Base-by-base conservation (phyloP, 106 monocot genomes). In the Acanthochlamys bracteata region DNA sequence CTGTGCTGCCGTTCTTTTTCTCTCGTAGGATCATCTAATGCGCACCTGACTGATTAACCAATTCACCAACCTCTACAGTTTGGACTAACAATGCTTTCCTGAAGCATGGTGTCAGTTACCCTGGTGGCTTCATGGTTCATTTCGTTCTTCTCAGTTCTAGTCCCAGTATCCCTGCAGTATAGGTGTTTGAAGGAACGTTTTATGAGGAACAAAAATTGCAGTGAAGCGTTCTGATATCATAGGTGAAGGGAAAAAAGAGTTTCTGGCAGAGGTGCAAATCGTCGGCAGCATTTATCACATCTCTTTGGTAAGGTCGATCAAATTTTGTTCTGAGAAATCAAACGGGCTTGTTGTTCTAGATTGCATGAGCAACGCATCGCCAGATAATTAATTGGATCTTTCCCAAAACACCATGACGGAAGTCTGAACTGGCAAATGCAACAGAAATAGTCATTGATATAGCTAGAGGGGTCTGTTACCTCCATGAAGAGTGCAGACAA, bases 151-250 rank as follows among this genome's bases (percentile, higher is more conserved):
- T n/a, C n/a, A n/a, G n/a, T n/a, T n/a, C n/a, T n/a, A n/a, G n/a
- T n/a, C n/a, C n/a, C n/a, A n/a, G n/a, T n/a, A n/a, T n/a, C n/a
- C n/a, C n/a, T n/a, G n/a, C n/a, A n/a, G n/a, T n/a, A n/a, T n/a
- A n/a, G n/a, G 88, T 88, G 8, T 88, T 72, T 40, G 73, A 86
- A 16, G 86, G 86, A 55, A 63, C 21, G 19, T 70, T 86, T 3
- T 15, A 24, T 39, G 74, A 68, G 55, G 55, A 55, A 55, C 55
- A 55, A 79, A 39, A 26, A 68, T 86, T 33, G 86, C 82, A 45
- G 79, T 86, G 3, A 86, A 86, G 49, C 61, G 76, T 20, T 57
- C 79, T 25, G 66, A 69, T 24, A 61, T 63, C 20, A 54, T 72
- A 26, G 52, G 53, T 0, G n/a, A n/a, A n/a, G n/a, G n/a, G n/a